phyloP scores from a whole-genome alignment of 306 rosid genomes.

The Ormosia semicastrata region DNA sequence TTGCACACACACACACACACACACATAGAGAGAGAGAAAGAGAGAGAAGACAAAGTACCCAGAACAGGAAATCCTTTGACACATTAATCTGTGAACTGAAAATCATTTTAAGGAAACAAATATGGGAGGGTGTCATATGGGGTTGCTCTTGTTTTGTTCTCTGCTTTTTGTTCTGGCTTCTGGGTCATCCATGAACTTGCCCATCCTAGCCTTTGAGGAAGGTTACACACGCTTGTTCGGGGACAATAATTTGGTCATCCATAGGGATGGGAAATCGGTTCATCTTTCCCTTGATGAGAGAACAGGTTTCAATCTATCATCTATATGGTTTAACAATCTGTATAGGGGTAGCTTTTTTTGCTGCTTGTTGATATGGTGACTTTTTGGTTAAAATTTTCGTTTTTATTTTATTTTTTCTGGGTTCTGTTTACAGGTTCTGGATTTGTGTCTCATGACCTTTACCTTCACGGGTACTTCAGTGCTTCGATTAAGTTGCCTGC shows the following conservation, averaged over 20 bases:
- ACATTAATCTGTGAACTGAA: not conserved
- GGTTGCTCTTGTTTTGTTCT: slow-evolving; percentile 31
- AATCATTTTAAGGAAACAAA: slow-evolving; percentile 3
- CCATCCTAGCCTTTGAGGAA: slow-evolving; percentile 74
- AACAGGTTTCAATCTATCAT: slow-evolving; percentile 52
- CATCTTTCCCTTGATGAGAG: slow-evolving; percentile 80
- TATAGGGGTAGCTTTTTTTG: not conserved
- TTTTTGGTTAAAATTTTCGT: not conserved
- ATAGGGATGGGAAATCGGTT: slow-evolving; percentile 75
- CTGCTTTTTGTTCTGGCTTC: slow-evolving; percentile 34
- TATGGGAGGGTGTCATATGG: slow-evolving; percentile 44
- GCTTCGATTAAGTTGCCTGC: slow-evolving; percentile 89
- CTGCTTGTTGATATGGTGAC: not conserved
- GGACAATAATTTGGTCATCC: slow-evolving; percentile 63
- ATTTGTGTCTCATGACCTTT: slow-evolving; percentile 91
- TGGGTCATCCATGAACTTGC: slow-evolving; percentile 49
- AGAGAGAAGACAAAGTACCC: not conserved
- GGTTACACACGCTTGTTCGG: slow-evolving; percentile 84
- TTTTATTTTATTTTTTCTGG: not conserved
- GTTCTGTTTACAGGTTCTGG: slow-evolving; percentile 76
- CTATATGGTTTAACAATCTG: not conserved
- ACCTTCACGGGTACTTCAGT: slow-evolving; percentile 85
- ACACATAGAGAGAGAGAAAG: not conserved
- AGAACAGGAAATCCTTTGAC: slow-evolving; percentile 15
- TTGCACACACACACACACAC: not conserved